Conservation (phyloP, 148 eudicot genomes). For the Bassia scoparia region DNA sequence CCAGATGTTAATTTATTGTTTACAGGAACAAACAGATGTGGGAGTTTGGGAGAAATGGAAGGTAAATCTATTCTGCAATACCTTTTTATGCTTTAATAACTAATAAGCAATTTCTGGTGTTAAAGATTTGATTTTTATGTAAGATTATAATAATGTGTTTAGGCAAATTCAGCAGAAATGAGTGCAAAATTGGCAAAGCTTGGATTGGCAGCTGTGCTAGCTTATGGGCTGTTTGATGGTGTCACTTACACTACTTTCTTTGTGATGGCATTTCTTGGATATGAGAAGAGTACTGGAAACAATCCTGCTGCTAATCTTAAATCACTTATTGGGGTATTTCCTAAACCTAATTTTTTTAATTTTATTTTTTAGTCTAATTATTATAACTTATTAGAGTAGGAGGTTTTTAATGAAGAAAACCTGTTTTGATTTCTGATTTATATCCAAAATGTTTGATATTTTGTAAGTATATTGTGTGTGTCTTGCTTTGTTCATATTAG, state of each 20-base stretch:
- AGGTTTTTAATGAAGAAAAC: too few species aligned
- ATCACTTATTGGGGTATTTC: slow-evolving; percentile 48
- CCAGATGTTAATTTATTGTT: neutral
- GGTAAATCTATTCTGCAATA: slow-evolving; percentile 27
- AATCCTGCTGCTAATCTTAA: slow-evolving; percentile 63
- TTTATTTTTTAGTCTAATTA: too few species aligned
- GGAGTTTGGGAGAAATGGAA: slow-evolving; percentile 50
- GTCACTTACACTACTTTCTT: slow-evolving; percentile 59
- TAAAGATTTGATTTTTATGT: slow-evolving; percentile 22
- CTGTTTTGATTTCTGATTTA: too few species aligned
- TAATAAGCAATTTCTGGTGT: neutral
- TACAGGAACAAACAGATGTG: slow-evolving; percentile 21
- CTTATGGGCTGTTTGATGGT: slow-evolving; percentile 51
- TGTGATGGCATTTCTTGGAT: slow-evolving; percentile 53
- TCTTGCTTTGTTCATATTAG: too few species aligned
- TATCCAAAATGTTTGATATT: too few species aligned
- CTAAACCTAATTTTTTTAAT: neutral
- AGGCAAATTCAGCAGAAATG: slow-evolving; percentile 55
- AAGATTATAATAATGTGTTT: slow-evolving; percentile 2
- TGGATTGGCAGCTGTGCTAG: slow-evolving; percentile 49
- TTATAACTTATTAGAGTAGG: too few species aligned
- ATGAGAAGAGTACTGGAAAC: slow-evolving; percentile 59
- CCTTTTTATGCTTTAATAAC: neutral
- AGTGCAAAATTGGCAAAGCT: slow-evolving; percentile 47
- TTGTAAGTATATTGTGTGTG: too few species aligned